Evolutionary conservation across 2,329 filamentous ascomycete genomes (phyloP).

Genomic region (Fusarium annulatum): DNA sequence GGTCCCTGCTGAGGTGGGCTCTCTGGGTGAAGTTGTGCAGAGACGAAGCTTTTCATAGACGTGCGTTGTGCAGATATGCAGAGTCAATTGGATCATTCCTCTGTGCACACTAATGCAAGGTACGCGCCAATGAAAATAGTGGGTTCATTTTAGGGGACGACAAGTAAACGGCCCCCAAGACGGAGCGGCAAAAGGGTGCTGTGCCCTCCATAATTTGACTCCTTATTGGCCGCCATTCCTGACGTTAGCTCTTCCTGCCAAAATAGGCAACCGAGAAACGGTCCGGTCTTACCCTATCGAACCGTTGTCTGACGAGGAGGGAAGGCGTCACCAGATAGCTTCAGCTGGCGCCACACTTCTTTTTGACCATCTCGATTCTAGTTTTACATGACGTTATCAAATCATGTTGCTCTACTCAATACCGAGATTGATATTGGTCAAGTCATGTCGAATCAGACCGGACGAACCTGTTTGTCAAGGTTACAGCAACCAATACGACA

Average conservation of each 20-base stretch:
- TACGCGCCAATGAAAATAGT: constrained; percentile 36
- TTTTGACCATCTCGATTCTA: constrained; percentile 15
- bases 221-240: constrained; percentile 25
- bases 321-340: constrained; percentile 30
- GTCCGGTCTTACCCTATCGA: constrained; percentile 32
- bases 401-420: neutral
- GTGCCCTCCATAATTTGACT: constrained; percentile 10
- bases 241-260: constrained; percentile 21
- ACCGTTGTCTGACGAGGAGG: constrained; percentile 21
- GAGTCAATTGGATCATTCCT: constrained; percentile 10
- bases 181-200: constrained; percentile 24
- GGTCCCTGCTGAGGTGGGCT: constrained; percentile 11
- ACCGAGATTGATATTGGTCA: constrained; percentile 1
- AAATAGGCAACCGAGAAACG: constrained; percentile 35
- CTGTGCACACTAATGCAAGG: constrained; percentile 43
- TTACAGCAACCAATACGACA: neutral
- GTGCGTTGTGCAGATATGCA: constrained; percentile 14
- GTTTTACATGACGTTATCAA: constrained; percentile 15
- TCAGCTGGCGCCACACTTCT: constrained; percentile 16
- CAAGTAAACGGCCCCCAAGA: constrained; percentile 39
- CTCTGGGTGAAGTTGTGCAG: constrained; percentile 15
- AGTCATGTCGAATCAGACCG: neutral
- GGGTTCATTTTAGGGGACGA: constrained; percentile 21
- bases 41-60: constrained; percentile 7
- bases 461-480: neutral